phyloP scores from a whole-genome alignment of 306 rosid species.

The Castanospermum australe region DNA sequence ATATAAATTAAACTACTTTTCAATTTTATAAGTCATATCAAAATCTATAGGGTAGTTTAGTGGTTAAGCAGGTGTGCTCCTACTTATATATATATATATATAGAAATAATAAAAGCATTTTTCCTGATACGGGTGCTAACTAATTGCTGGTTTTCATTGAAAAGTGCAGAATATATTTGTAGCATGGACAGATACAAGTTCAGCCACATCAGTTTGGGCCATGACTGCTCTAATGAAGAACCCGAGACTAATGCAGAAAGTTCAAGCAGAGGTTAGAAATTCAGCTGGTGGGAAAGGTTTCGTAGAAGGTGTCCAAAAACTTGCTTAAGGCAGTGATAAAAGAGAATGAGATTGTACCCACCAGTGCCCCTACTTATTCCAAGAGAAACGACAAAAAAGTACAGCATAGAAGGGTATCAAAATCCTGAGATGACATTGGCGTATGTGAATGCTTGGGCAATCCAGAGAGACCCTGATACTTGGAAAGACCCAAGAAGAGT shows the following conservation, averaged over 20 bases:
- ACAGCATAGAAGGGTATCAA: background rate
- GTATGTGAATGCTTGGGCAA: background rate
- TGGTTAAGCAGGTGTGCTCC: too few species aligned
- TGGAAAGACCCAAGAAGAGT: background rate
- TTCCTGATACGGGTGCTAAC: too few species aligned
- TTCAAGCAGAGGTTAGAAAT: background rate
- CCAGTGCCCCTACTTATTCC: background rate
- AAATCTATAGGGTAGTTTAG: too few species aligned
- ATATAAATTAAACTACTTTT: too few species aligned
- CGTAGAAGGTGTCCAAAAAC: background rate
- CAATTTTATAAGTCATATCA: too few species aligned
- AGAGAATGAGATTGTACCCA: background rate
- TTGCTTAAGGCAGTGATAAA: background rate
- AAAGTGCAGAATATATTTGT: background rate
- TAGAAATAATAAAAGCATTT: too few species aligned
- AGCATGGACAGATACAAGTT: background rate
- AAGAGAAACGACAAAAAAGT: background rate
- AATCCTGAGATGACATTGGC: background rate
- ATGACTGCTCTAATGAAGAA: background rate
- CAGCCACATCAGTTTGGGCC: background rate
- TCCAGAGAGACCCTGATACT: background rate
- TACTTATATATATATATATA: too few species aligned
- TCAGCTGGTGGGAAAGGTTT: background rate
- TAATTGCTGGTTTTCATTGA: background rate
- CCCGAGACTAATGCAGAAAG: background rate